A percentile compares a stretch with the other conserved stretches of the same genome.
These are phyloP conservation scores for Emmonsiellopsis sp. DNA, from an alignment of 2,329 filamentous ascomycete genomes.

Conservation along the genomic window DNA sequence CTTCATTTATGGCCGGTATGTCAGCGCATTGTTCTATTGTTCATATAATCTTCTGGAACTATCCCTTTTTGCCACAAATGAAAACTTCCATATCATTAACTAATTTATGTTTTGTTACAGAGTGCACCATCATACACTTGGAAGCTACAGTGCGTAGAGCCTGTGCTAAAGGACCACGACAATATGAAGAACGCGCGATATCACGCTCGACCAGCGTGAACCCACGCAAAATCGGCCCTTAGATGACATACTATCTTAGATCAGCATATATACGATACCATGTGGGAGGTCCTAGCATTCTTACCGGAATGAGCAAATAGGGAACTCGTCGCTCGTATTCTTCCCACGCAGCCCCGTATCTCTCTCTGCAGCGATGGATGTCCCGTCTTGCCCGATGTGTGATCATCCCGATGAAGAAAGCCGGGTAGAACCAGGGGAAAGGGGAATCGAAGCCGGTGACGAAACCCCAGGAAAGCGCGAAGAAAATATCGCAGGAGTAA, in stretches of 20 bases:
- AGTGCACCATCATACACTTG: no score
- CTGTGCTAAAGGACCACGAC: no score
- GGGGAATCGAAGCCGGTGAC: slow-evolving; percentile 66
- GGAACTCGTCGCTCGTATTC: slow-evolving; percentile 73
- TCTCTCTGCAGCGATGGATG: slow-evolving; percentile 62
- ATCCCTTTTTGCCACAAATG: no score
- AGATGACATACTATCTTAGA: not conserved
- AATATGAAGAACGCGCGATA: no score
- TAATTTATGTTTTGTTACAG: no score
- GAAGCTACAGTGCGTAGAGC: no score
- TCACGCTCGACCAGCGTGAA: no score
- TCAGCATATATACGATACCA: not conserved
- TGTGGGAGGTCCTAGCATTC: slow-evolving; percentile 10
- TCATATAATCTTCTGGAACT: no score
- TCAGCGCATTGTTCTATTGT: no score
- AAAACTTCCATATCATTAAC: no score
- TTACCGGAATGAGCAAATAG: slow-evolving; percentile 71
- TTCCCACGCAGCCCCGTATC: slow-evolving; percentile 76
- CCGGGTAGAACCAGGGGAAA: slow-evolving; percentile 81
- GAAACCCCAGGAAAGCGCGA: slow-evolving; percentile 68
- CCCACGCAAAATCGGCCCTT: not conserved
- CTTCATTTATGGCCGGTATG: no score
- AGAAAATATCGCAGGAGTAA: slow-evolving; percentile 71
- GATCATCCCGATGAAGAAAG: slow-evolving; percentile 75
- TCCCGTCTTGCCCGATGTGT: slow-evolving; percentile 66